These are phyloP conservation scores for Cladophialophora yegresii DNA, from an alignment of 2,329 filamentous ascomycete species.

Conservation along the genomic window DNA sequence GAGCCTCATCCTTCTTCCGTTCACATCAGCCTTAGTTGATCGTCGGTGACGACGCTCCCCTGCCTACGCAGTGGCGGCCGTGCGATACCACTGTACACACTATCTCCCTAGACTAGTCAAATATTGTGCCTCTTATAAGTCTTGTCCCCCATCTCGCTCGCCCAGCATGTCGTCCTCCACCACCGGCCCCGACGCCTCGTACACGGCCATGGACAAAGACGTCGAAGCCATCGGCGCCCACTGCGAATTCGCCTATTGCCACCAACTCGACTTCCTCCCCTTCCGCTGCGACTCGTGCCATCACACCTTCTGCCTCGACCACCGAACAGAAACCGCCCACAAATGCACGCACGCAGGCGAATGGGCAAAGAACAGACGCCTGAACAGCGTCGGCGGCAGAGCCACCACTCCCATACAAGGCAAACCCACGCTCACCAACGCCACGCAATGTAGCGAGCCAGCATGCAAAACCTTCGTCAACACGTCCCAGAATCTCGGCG, in stretches of 20 bases:
- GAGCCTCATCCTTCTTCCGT: background rate
- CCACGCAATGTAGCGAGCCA: slow-evolving; percentile 53
- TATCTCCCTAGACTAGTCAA: background rate
- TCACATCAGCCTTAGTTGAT: background rate
- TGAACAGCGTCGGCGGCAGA: slow-evolving; percentile 39
- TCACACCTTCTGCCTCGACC: slow-evolving; percentile 85
- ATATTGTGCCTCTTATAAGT: background rate
- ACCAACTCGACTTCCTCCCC: slow-evolving; percentile 92
- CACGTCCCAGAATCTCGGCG: slow-evolving; percentile 53
- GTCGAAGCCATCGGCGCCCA: slow-evolving; percentile 84
- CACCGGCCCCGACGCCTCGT: slow-evolving; percentile 29
- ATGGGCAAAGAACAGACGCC: slow-evolving; percentile 58
- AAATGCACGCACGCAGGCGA: slow-evolving; percentile 63
- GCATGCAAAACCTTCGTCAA: slow-evolving; percentile 57
- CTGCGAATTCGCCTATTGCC: slow-evolving; percentile 89
- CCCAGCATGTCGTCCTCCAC: slow-evolving; percentile 33
- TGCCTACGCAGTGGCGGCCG: slow-evolving; percentile 23
- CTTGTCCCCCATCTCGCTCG: background rate
- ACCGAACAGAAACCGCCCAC: slow-evolving; percentile 83
- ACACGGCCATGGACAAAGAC: slow-evolving; percentile 52
- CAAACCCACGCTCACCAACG: slow-evolving; percentile 59
- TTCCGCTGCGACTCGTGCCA: slow-evolving; percentile 90
- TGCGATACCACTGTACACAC: background rate
- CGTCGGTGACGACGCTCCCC: slow-evolving; percentile 19
- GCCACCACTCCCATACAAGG: slow-evolving; percentile 37